A percentile compares a stretch with the other conserved stretches of the same genome.
phyloP scores from a whole-genome alignment of 805 yeast species.

The Kregervanrija delftensis region DNA sequence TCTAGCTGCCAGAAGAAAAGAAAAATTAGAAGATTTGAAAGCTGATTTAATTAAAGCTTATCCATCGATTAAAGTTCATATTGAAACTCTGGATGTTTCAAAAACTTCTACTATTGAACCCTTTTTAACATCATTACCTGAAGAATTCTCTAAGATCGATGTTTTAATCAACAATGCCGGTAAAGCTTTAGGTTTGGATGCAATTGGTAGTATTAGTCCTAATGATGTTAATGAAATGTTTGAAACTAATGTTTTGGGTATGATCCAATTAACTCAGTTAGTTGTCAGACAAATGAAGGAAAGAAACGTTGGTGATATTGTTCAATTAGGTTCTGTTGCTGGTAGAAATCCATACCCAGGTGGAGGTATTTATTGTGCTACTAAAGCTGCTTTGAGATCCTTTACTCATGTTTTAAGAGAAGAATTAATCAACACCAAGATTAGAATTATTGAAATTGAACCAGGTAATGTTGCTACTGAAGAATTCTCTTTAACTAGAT shows the following conservation, averaged over 20 bases:
- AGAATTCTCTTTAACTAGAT: conserved; percentile 61
- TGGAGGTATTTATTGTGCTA: conserved; percentile 72
- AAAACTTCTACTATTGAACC: conserved; percentile 41
- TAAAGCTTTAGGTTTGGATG: conserved; percentile 72
- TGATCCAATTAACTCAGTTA: conserved; percentile 78
- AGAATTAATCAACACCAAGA: conserved; percentile 44
- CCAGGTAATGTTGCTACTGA: conserved; percentile 75
- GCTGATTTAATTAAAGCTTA: conserved; percentile 30
- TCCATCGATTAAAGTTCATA: conserved; percentile 27
- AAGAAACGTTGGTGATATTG: conserved; percentile 66
- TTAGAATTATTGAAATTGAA: conserved; percentile 66
- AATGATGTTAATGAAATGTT: conserved; percentile 70
- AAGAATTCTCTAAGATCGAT: conserved; percentile 52
- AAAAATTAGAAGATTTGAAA: conserved; percentile 34
- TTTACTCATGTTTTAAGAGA: conserved; percentile 61
- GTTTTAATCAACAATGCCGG: conserved; percentile 71
- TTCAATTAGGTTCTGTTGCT: conserved; percentile 71
- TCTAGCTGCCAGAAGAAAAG: conserved; percentile 48
- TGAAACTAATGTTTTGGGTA: conserved; percentile 81
- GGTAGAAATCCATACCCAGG: conserved; percentile 78
- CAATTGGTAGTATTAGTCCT: conserved; percentile 60
- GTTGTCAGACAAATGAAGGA: conserved; percentile 64
- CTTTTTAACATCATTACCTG: conserved; percentile 35
- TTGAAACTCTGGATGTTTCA: conserved; percentile 33
- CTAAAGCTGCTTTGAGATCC: conserved; percentile 66